Percentiles rank a stretch among this genome's conserved stretches.
Conservation (phyloP, 441 rosid genomes). For the Euphorbia celastroides region DNA sequence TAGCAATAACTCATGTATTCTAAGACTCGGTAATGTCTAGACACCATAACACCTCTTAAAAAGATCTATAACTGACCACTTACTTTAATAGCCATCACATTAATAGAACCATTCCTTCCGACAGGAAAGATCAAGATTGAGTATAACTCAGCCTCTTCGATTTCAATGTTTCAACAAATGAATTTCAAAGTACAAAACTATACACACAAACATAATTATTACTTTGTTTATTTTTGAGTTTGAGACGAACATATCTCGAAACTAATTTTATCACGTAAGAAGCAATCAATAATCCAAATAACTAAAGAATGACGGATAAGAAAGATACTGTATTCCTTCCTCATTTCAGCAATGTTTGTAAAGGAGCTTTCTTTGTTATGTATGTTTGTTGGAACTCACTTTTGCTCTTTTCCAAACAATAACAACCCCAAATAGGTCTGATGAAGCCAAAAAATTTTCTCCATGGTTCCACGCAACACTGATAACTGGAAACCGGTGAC, state of each 20-base stretch:
- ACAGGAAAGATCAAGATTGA: too few relatives aligned
- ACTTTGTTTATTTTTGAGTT: background rate
- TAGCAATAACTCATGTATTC: too few relatives aligned
- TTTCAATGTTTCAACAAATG: background rate
- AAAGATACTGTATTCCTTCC: background rate
- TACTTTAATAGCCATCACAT: too few relatives aligned
- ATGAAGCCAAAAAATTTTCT: constrained; percentile 87
- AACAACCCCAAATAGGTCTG: constrained; percentile 84
- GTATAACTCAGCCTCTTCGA: background rate
- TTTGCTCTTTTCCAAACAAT: constrained; percentile 97
- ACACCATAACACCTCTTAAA: too few relatives aligned
- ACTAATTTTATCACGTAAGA: background rate
- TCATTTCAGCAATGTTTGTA: background rate
- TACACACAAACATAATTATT: background rate
- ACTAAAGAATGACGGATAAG: constrained; percentile 13
- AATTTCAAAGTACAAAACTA: constrained; percentile 5
- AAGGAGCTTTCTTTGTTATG: background rate
- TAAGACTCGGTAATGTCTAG: too few relatives aligned
- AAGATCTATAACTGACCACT: too few relatives aligned
- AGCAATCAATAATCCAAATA: background rate
- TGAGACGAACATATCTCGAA: background rate
- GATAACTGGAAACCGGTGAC: constrained; percentile 88
- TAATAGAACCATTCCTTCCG: too few relatives aligned
- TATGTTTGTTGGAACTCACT: constrained; percentile 29
- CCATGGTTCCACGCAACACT: constrained; percentile 96